Conservation (phyloP, 2,329 filamentous ascomycete species). For the Colletotrichum liaoningense region DNA sequence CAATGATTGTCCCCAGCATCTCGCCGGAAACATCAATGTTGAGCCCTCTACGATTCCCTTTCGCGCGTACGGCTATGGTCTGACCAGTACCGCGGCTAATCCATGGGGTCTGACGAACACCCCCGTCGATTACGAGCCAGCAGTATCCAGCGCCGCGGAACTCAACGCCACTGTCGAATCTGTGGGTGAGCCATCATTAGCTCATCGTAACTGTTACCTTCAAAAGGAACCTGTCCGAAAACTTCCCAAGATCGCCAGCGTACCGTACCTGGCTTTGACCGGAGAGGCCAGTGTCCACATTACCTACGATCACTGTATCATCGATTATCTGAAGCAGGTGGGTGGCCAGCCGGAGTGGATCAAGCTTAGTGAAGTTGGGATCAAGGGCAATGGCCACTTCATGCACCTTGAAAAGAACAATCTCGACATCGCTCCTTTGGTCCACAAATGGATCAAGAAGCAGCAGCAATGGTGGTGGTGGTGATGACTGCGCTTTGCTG, state of each 20-base stretch:
- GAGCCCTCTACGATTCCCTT: conserved; percentile 45
- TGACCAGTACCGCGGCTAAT: conserved; percentile 35
- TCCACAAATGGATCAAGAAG: conserved; percentile 51
- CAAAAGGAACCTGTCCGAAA: conserved; percentile 46
- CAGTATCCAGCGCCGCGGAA: conserved; percentile 39
- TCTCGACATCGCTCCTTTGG: conserved; percentile 42
- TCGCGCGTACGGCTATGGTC: conserved; percentile 39
- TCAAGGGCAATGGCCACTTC: conserved; percentile 64
- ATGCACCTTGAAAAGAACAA: conserved; percentile 59
- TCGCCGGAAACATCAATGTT: conserved; percentile 46
- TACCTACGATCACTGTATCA: conserved; percentile 64
- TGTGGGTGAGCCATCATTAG: conserved; percentile 39
- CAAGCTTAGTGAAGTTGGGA: conserved; percentile 55
- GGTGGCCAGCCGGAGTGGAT: conserved; percentile 57
- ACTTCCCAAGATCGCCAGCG: conserved; percentile 55
- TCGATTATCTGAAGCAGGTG: conserved; percentile 60
- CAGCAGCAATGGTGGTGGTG: conserved; percentile 26
- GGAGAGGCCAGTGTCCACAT: conserved; percentile 62
- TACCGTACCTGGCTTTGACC: conserved; percentile 60
- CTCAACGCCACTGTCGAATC: conserved; percentile 38
- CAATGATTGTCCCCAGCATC: conserved; percentile 43
- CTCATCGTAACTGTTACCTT: conserved; percentile 42
- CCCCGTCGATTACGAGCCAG: conserved; percentile 44
- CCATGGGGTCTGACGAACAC: conserved; percentile 44
- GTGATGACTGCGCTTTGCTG: background rate